Evolutionary conservation across 768 basidiomycete genomes (phyloP).

Genomic region (Stropharia rugosoannulata): DNA sequence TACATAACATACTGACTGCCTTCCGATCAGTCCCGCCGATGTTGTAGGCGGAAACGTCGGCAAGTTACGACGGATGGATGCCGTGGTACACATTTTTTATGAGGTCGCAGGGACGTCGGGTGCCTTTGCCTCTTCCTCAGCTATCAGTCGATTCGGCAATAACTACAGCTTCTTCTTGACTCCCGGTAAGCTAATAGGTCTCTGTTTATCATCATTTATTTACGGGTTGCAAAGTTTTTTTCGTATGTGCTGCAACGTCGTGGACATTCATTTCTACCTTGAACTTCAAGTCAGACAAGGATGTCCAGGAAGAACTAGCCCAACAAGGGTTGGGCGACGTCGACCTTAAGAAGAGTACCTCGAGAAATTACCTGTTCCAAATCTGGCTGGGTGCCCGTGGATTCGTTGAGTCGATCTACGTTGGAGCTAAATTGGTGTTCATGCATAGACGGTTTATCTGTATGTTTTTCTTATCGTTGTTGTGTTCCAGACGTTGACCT

Average conservation of each 20-base stretch:
- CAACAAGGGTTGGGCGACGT: conserved; percentile 20
- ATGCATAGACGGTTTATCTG: conserved; percentile 27
- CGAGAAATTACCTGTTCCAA: conserved; percentile 22
- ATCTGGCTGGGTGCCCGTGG: conserved; percentile 18
- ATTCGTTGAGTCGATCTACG: conserved; percentile 27
- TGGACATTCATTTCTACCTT: conserved; percentile 27
- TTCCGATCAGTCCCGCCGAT: conserved; percentile 24
- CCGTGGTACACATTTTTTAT: conserved; percentile 30
- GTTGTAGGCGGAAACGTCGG: conserved; percentile 31
- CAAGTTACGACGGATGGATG: conserved; percentile 33
- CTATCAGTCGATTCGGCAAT: conserved; percentile 30
- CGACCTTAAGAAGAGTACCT: conserved; percentile 9
- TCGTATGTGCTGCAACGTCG: conserved; percentile 22
- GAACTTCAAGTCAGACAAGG: conserved; percentile 18
- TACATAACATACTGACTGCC: not conserved
- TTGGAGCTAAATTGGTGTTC: conserved; percentile 27
- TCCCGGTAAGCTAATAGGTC: conserved; percentile 3
- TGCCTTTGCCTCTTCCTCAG: conserved; percentile 28
- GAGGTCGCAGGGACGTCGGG: conserved; percentile 30
- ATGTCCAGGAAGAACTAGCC: conserved; percentile 18
- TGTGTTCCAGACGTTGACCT: not conserved
- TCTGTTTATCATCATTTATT: not conserved
- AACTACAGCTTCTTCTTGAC: conserved; percentile 34
- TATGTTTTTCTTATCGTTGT: not conserved
- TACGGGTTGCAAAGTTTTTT: conserved; percentile 20